Evolutionary conservation across 306 rosid species (phyloP), one percentile per base, ranked within the genome.

Genomic region (Prunus kanzakura): DNA sequence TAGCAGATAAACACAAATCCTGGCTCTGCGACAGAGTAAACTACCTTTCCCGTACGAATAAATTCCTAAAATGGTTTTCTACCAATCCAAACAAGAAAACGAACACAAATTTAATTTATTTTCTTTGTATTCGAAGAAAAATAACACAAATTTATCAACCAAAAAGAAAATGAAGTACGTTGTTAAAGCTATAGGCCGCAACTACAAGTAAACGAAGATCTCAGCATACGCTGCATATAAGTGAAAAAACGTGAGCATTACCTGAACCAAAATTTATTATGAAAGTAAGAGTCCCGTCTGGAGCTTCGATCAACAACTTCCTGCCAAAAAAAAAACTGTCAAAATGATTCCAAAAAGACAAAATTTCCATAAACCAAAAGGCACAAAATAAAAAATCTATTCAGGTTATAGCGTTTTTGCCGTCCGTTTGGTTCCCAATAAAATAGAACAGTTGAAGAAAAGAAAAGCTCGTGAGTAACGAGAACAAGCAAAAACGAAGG

Each of bases 251-350:
- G 67, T 60, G 49, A 54, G 49, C 27, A 64, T 45, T 71, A 71
- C 82, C 82, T 61, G 46, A 52, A 41, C 25, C 66, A 9, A 70
- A 72, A 70, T 69, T 57, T 51, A 23, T 2, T 43, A 9, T 27
- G 11, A 65, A 29, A 57, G 30, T 32, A 27, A 56, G 7, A 43
- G 45, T 46, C 74, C 35, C 50, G 63, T 56, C 46, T 27, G 35
- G 14, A 66, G 69, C 47, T 73, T 54, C 46, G 69, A 79, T 73
- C 64, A 63, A 43, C 60, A 73, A 58, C 47, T 49, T 62, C 69
- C 83, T 64, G 50, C 43, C 43, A 12, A 4, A 11, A 22, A 29
- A 50, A 0, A 29, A 51, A 5, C 4, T 19, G 29, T 38, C 43
- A 30, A 67, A 72, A 60, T 72, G 74, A 76, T 14, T 32, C 47